Conservation (phyloP, 495 filamentous ascomycete species). For the Extremus antarcticus region DNA sequence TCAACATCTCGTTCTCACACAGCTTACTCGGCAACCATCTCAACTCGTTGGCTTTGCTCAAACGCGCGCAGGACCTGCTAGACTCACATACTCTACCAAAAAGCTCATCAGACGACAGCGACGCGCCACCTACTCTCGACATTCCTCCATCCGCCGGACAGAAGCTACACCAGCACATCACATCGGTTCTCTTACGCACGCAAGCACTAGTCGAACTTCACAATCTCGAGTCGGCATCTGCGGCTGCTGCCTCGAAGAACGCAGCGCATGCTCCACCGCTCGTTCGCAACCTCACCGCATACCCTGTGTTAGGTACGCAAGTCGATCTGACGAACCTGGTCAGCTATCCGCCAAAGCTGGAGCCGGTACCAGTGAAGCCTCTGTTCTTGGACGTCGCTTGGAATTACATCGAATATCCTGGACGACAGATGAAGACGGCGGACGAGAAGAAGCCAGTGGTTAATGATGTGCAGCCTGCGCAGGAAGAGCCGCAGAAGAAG, state of each 20-base stretch:
- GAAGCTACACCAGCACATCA: conserved; percentile 48
- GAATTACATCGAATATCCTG: conserved; percentile 96
- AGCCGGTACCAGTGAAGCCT: conserved; percentile 84
- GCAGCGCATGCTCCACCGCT: conserved; percentile 38
- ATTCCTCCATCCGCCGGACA: conserved; percentile 47
- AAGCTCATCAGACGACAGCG: not conserved
- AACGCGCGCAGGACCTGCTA: conserved; percentile 52
- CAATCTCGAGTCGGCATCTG: conserved; percentile 38
- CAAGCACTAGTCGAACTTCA: conserved; percentile 74
- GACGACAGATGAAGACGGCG: conserved; percentile 30
- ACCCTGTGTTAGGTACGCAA: conserved; percentile 44
- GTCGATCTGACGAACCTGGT: conserved; percentile 72
- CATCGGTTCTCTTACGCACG: conserved; percentile 59
- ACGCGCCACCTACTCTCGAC: conserved; percentile 44
- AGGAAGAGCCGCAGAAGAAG: conserved; percentile 34
- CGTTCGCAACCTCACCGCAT: conserved; percentile 63
- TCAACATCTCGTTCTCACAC: conserved; percentile 79
- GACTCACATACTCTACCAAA: conserved; percentile 21
- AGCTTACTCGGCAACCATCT: conserved; percentile 56
- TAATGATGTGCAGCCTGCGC: conserved; percentile 26
- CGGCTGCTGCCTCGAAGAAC: conserved; percentile 23
- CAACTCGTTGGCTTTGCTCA: conserved; percentile 75
- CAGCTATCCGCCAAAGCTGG: conserved; percentile 69
- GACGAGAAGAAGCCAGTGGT: conserved; percentile 20
- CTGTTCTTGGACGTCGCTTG: conserved; percentile 93